Base-by-base conservation (phyloP, 2,329 filamentous ascomycete genomes). In the Neofusicoccum umdonicola region DNA sequence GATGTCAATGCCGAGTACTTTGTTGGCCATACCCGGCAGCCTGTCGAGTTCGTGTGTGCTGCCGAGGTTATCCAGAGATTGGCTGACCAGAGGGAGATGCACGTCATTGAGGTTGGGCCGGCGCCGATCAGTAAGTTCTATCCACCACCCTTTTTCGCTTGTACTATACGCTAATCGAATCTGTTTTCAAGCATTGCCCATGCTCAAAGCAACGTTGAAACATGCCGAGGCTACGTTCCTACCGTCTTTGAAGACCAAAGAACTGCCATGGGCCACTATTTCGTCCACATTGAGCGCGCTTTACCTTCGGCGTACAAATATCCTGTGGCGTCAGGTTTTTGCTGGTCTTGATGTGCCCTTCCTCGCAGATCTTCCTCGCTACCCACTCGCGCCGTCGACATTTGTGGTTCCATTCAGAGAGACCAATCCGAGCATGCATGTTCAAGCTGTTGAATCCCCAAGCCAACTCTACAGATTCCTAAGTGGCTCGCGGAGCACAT, bases 121-220 rank as follows among this genome's bases (percentile, higher is more conserved):
- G 39, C 39, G 2, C 41, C 54, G 3, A 58, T 45, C 13, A 58
- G 52, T 57, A 57, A 42, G 52, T 57, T 1, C 3, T 3, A 22
- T 35, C 5, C 13, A 2, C 3, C 13, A 13, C 15, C 11, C 15
- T 19, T 31, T 11, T 8, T 11, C 3, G 22, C 22, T 22, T 22
- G 22, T 1, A 3, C 22, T 22, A 22, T 3, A 22, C 3, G 22
- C 22, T 22, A 22, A 22, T 22, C 22, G 22, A 22, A 22, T 27
- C 41, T 27, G 22, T 19, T 35, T 22, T 35, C 4, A 64, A 64
- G 48, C 62, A 9, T 17, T 64, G 34, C 62, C 62, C 15, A 64
- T 64, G 62, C 11, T 60, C 5, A 64, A 48, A 22, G 51, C 62
- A 6, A 64, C 62, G 3, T n/a, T 64, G n/a, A 64, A 57, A 27